A percentile compares a stretch with the other conserved stretches of the same genome.
Conservation (phyloP, 2,329 filamentous ascomycete genomes). For the Aquanectria penicillioides region DNA sequence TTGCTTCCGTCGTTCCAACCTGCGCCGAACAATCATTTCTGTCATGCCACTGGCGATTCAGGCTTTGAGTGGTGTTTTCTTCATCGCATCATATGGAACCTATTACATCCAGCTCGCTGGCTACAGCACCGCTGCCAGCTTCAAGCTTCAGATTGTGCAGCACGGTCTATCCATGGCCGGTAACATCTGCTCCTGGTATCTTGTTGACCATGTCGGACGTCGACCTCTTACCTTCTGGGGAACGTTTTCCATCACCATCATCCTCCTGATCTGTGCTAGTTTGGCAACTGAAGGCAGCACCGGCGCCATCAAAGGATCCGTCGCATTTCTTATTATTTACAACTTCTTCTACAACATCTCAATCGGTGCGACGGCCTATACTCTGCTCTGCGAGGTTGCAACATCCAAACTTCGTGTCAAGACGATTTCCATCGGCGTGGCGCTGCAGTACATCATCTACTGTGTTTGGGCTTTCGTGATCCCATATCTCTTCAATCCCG, state of each 20-base stretch:
- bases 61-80: conserved; percentile 47
- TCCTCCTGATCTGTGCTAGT: conserved; percentile 50
- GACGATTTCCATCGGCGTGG: conserved; percentile 45
- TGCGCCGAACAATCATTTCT: conserved; percentile 52
- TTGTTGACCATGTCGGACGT: conserved; percentile 51
- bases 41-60: conserved; percentile 49
- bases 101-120: conserved; percentile 56
- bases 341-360: conserved; percentile 52
- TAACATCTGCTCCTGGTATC: conserved; percentile 51
- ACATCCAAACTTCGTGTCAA: conserved; percentile 51
- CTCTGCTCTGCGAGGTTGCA: conserved; percentile 50
- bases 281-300: conserved; percentile 40
- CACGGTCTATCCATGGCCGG: conserved; percentile 51
- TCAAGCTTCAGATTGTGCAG: conserved; percentile 52
- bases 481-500: conserved; percentile 28
- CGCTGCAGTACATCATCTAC: conserved; percentile 21
- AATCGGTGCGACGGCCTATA: conserved; percentile 52
- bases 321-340: conserved; percentile 52
- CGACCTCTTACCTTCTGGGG: conserved; percentile 50
- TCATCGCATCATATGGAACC: conserved; percentile 49
- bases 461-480: conserved; percentile 27
- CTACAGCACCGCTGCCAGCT: conserved; percentile 47
- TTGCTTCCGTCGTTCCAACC: conserved; percentile 51
- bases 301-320: conserved; percentile 38
- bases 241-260: conserved; percentile 42